These are phyloP conservation scores for Carpinus fangiana DNA, from an alignment of 306 rosid species.

Conservation along the genomic window DNA sequence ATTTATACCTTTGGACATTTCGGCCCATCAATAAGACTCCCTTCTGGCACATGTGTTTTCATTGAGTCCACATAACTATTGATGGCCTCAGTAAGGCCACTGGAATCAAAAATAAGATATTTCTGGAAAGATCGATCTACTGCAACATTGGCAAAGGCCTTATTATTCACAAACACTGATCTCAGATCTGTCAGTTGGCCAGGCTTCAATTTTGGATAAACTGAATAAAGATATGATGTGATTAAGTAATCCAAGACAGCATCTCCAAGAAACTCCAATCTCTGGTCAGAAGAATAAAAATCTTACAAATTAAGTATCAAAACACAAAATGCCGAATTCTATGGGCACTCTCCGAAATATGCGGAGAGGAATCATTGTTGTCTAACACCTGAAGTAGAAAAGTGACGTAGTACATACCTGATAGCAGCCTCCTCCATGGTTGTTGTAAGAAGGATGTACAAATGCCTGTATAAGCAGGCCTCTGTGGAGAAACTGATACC, in stretches of 20 bases:
- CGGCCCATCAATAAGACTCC: slow-evolving; percentile 49
- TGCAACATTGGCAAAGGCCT: slow-evolving; percentile 83
- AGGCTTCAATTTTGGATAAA: slow-evolving; percentile 85
- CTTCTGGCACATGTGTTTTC: slow-evolving; percentile 30
- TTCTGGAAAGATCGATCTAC: slow-evolving; percentile 61
- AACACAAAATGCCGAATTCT: slow-evolving; percentile 2
- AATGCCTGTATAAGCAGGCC: slow-evolving; percentile 90
- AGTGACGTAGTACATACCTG: slow-evolving; percentile 54
- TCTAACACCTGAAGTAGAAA: slow-evolving; percentile 17
- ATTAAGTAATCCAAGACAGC: slow-evolving; percentile 93
- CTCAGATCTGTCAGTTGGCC: slow-evolving; percentile 97
- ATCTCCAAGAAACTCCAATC: slow-evolving; percentile 97
- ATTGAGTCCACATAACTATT: slow-evolving; percentile 49
- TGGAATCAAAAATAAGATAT: slow-evolving; percentile 69
- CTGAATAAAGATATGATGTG: slow-evolving; percentile 86
- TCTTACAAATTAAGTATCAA: slow-evolving; percentile 14
- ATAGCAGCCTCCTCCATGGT: slow-evolving; percentile 91
- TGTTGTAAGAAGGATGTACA: slow-evolving; percentile 86
- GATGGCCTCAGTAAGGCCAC: slow-evolving; percentile 55
- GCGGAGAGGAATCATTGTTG: slow-evolving; percentile 23
- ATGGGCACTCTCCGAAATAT: not conserved
- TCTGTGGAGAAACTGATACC: slow-evolving; percentile 62
- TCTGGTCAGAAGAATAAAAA: slow-evolving; percentile 50
- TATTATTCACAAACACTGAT: slow-evolving; percentile 73
- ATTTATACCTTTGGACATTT: slow-evolving; percentile 77